Evolutionary conservation across 2,329 filamentous ascomycete genomes (phyloP), one percentile per base, ranked within the genome.

Genomic region (Penicillium sp.): DNA sequence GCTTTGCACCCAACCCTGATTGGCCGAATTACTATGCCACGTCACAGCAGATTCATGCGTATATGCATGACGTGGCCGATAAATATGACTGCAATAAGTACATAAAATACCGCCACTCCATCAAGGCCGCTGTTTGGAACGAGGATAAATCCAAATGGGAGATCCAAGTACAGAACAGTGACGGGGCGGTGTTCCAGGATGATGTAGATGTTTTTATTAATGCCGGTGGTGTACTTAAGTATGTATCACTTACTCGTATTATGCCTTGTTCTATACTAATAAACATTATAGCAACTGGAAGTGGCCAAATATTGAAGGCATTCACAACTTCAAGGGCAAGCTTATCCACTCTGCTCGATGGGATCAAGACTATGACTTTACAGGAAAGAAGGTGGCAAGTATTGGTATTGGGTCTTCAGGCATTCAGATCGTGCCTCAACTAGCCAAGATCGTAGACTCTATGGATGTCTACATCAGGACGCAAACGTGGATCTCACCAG

Each of bases 281-380:
- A 75, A n/a, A 42, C 51, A 65, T 24, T 51, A 70, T 15, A 70
- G 69, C 45, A 61, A 63, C 29, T 74, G 63, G 68, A 68, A 70
- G 40, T 78, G 70, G 69, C 75, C 76, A 4, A 63, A 74, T 40
- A 72, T 80, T 12, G 59, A 65, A 2, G 78, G 77, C 1, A 63
- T 75, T 10, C 64, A 75, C 8, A 59, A 62, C 8, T 81, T 80
- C 56, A 62, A 73, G 37, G 74, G 75, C 4, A 59, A 66, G 27
- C 56, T 76, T 3, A 52, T 75, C 17, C 75, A 78, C 52, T 71
- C 62, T 15, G 75, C 75, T 9, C 52, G 43, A 7, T 78, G 73
- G 71, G 66, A 72, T 32, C 50, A 64, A 20, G 54, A 55, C 10
- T 62, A 55, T 34, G 59, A 66, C 36, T 56, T 63, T 32, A 59